phyloP scores from a whole-genome alignment of 139 green algal genomes.

The Cymbomonas tetramitiformis region DNA sequence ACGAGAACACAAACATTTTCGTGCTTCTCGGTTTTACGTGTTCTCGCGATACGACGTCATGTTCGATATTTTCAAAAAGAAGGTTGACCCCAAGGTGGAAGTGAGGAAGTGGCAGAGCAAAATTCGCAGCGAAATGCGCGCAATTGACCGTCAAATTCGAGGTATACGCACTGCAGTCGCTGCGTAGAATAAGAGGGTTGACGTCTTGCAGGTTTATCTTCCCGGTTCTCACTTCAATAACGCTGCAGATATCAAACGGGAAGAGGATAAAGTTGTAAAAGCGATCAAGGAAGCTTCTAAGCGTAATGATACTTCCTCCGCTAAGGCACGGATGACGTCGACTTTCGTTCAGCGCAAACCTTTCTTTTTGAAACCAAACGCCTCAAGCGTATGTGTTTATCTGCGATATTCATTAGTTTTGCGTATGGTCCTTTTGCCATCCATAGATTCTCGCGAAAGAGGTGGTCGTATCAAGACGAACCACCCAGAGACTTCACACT shows the following conservation, averaged over 20 bases:
- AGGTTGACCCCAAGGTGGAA: conserved; percentile 9
- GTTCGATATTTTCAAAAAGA: too few species aligned
- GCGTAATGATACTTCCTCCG: conserved; percentile 1
- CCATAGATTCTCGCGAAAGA: conserved; percentile 27
- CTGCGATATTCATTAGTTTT: too few species aligned
- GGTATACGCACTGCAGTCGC: background rate
- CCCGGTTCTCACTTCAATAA: background rate
- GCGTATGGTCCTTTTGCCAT: too few species aligned
- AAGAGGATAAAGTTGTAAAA: conserved; percentile 18
- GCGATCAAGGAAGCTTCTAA: conserved; percentile 12
- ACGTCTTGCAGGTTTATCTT: background rate
- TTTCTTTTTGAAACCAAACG: too few species aligned
- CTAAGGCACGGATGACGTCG: too few species aligned
- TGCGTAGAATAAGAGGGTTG: background rate
- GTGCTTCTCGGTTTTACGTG: too few species aligned
- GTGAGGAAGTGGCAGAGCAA: conserved; percentile 12
- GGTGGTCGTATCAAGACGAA: conserved; percentile 5
- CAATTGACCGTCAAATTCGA: conserved; percentile 3
- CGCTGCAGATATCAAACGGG: conserved; percentile 5
- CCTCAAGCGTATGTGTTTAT: too few species aligned
- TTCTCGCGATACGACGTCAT: too few species aligned
- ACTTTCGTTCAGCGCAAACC: too few species aligned
- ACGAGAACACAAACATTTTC: too few species aligned
- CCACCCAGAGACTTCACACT: conserved; percentile 10
- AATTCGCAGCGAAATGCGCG: background rate